Percentiles rank a stretch among this genome's conserved stretches.
These are phyloP conservation scores for Mycena galopus DNA, from an alignment of 768 basidiomycete species.

Conservation along the genomic window DNA sequence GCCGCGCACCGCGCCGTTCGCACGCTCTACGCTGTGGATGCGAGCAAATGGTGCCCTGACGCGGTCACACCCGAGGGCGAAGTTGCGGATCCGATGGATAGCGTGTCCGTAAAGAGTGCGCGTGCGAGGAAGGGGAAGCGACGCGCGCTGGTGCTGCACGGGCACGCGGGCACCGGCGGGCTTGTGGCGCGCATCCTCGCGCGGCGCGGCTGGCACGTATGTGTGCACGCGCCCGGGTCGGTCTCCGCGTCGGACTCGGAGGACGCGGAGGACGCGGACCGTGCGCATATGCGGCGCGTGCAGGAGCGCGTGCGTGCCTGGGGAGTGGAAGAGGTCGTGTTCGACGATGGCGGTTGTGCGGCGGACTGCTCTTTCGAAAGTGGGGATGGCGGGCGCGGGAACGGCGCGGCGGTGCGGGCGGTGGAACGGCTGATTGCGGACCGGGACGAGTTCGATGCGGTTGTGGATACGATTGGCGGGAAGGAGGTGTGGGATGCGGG, in stretches of 20 bases:
- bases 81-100: conserved; percentile 1
- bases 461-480: conserved; percentile 89
- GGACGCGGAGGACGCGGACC: conserved; percentile 53
- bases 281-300: conserved; percentile 57
- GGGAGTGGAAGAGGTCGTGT: conserved; percentile 85
- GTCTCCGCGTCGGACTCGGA: conserved; percentile 39
- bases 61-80: conserved; percentile 31
- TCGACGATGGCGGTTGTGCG: conserved; percentile 63
- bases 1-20: conserved; percentile 87
- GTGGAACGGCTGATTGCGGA: conserved; percentile 65
- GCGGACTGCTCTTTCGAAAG: conserved; percentile 41
- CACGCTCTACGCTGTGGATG: conserved; percentile 68
- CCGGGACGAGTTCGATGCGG: conserved; percentile 78
- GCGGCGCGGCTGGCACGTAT: conserved; percentile 77
- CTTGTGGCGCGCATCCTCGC: conserved; percentile 85
- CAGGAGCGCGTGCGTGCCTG: conserved; percentile 71
- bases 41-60: conserved; percentile 3
- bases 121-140: conserved; percentile 36
- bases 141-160: conserved; percentile 72
- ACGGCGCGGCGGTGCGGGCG: conserved; percentile 63
- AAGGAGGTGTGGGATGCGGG: conserved; percentile 83
- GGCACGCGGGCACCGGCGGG: conserved; percentile 82
- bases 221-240: conserved; percentile 69
- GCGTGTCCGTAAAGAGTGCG: background rate
- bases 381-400: conserved; percentile 52